Conservation (phyloP, 805 yeast genomes). For the Tetrapisispora pingtungensis region DNA sequence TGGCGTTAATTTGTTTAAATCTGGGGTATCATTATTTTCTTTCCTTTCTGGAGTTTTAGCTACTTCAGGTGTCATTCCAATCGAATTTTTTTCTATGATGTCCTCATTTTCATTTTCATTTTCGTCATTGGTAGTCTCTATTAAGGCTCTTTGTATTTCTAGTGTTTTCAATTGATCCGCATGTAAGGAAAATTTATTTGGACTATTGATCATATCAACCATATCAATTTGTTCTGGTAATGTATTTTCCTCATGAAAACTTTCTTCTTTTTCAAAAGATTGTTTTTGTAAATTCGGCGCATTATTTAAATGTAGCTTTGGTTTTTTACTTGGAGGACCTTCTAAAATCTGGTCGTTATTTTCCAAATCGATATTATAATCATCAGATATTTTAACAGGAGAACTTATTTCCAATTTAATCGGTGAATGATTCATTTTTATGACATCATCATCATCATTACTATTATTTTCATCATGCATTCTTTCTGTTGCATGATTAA, state of each 20-base stretch:
- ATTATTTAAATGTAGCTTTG: conserved; percentile 11
- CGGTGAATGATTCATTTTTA: conserved; percentile 16
- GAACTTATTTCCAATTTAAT: conserved; percentile 15
- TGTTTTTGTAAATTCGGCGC: conserved; percentile 12
- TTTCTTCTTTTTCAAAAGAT: conserved; percentile 1
- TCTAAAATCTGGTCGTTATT: conserved; percentile 3
- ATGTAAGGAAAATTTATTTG: not conserved
- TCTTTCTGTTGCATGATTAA: conserved; percentile 3
- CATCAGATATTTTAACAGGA: conserved; percentile 7
- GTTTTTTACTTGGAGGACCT: conserved; percentile 10
- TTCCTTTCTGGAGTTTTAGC: not conserved
- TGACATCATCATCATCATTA: not conserved
- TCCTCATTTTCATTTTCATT: not conserved
- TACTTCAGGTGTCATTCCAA: too few species aligned
- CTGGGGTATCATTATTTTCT: conserved; percentile 2
- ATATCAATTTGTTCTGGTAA: conserved; percentile 25
- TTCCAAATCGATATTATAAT: not conserved
- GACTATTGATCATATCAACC: conserved; percentile 10
- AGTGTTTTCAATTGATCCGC: not conserved
- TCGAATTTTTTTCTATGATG: not conserved
- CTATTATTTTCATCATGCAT: not conserved
- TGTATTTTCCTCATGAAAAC: not conserved
- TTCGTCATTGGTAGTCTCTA: not conserved
- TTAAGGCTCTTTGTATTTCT: conserved; percentile 5
- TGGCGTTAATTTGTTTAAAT: conserved; percentile 17